Evolutionary conservation across 164 flowering plant genomes (phyloP).

Genomic region (Litsea cubeba): DNA sequence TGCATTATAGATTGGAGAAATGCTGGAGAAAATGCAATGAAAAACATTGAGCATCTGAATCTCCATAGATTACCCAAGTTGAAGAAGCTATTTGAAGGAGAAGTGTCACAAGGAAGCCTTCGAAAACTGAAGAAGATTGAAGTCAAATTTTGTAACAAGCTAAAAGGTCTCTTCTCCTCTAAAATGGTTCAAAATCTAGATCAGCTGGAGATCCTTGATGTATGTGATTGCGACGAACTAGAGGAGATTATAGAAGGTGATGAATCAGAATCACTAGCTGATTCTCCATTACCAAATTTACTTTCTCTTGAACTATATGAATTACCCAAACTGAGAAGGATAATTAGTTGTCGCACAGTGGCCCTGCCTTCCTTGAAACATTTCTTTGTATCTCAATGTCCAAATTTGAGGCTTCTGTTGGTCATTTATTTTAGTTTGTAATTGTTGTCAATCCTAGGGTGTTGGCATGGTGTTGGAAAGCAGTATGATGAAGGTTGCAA

Average conservation of each 20-base stretch:
- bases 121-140: not conserved
- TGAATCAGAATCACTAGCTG: too few relatives aligned
- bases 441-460: too few relatives aligned
- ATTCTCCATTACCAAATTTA: not conserved
- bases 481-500: too few relatives aligned
- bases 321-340: not conserved
- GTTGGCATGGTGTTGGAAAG: too few relatives aligned
- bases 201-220: not conserved
- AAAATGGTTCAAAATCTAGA: not conserved
- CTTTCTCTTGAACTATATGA: not conserved
- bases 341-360: too few relatives aligned
- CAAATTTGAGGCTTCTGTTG: too few relatives aligned
- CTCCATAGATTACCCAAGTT: not conserved
- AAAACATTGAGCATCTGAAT: not conserved
- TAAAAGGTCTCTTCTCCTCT: slow-evolving; percentile 1
- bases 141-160: not conserved
- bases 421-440: too few relatives aligned
- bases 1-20: not conserved
- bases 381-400: too few relatives aligned
- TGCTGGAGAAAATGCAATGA: not conserved
- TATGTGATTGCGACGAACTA: too few relatives aligned
- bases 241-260: too few relatives aligned
- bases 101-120: not conserved
- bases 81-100: not conserved
- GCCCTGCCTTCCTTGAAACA: too few relatives aligned